Percentiles rank a stretch among this genome's conserved stretches.
Evolutionary conservation across 805 yeast genomes (phyloP).

Genomic region (Wickerhamiella lipophila): DNA sequence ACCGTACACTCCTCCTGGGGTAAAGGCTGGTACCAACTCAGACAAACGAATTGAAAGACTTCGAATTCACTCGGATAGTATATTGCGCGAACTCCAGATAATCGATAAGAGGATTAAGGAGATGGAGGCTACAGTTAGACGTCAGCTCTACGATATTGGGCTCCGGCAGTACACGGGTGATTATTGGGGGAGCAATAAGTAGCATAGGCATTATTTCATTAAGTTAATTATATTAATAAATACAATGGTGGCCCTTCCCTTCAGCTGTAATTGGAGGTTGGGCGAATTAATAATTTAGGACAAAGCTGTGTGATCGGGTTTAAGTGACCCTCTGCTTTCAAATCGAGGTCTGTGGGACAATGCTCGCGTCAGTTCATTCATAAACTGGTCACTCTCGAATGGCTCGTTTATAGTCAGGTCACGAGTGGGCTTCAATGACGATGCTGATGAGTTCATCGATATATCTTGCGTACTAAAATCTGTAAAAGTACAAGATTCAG

Average conservation of each 20-base stretch:
- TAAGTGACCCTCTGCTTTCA: neutral
- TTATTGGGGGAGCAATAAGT: neutral
- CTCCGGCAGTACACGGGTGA: constrained; percentile 4
- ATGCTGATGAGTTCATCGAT: neutral
- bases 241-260: neutral
- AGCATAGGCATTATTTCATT: neutral
- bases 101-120: neutral
- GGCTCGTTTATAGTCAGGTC: neutral
- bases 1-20: constrained; percentile 5
- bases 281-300: too few species aligned
- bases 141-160: constrained; percentile 2
- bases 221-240: neutral
- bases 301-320: too few species aligned
- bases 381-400: neutral
- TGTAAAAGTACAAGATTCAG: neutral
- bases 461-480: neutral
- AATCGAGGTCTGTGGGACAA: neutral
- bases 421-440: neutral
- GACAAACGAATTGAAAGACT: neutral
- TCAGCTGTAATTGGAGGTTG: too few species aligned
- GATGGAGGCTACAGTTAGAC: constrained; percentile 3
- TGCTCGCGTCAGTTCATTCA: constrained; percentile 4
- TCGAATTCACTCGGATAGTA: neutral
- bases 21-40: neutral
- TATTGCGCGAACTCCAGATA: neutral